Evolutionary conservation across 768 basidiomycete species (phyloP).

Genomic region (Hygrocybe coccinea): DNA sequence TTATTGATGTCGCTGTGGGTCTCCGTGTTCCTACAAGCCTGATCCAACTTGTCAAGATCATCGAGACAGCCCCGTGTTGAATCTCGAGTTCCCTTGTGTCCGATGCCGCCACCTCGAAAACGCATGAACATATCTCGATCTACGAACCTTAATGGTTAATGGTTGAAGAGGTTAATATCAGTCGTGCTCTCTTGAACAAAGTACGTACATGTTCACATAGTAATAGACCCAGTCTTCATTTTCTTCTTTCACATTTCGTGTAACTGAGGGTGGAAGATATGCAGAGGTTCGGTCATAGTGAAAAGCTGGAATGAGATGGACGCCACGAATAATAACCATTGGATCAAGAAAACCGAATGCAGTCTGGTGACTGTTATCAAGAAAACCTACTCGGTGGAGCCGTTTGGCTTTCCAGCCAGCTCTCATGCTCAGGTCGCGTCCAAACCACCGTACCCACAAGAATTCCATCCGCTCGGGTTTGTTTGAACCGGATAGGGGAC

Average conservation of each 20-base stretch:
- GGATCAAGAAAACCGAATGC: slow-evolving; percentile 22
- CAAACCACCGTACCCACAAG: slow-evolving; percentile 17
- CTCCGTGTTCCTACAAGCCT: no score
- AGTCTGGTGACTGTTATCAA: not conserved
- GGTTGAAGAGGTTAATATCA: not conserved
- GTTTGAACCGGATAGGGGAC: no score
- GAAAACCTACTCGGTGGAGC: slow-evolving; percentile 10
- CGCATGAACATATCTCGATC: slow-evolving; percentile 39
- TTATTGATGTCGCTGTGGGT: no score
- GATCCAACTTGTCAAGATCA: no score
- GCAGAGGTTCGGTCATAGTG: not conserved
- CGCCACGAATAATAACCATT: slow-evolving; percentile 10
- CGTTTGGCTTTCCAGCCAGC: not conserved
- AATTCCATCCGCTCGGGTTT: slow-evolving; percentile 8
- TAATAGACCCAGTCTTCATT: slow-evolving; percentile 27
- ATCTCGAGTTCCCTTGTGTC: slow-evolving; percentile 17
- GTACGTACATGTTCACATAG: slow-evolving; percentile 36
- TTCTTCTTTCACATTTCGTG: not conserved
- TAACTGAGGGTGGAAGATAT: not conserved
- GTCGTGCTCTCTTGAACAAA: no score
- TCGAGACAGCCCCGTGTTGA: no score
- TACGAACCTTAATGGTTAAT: slow-evolving; percentile 37
- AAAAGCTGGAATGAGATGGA: slow-evolving; percentile 17
- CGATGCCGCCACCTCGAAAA: slow-evolving; percentile 27
- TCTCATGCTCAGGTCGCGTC: not conserved